Conservation (phyloP, 768 basidiomycete genomes). For the Xerocomellus dryophilus region DNA sequence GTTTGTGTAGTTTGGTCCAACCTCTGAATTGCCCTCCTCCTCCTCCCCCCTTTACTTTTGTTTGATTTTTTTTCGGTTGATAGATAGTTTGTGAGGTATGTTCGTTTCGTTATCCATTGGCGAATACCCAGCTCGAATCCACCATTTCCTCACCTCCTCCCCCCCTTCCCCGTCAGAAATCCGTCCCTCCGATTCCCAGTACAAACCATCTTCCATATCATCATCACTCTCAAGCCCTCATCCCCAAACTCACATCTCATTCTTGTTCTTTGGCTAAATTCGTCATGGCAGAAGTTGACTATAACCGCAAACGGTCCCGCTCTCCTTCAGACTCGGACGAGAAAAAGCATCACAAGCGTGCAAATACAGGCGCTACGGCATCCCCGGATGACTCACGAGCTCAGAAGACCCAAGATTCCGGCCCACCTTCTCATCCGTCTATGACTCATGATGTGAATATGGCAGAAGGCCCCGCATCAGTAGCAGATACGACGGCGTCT, state of each 20-base stretch:
- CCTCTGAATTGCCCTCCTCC: slow-evolving; percentile 6
- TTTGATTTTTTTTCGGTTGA: background rate
- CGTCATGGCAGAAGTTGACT: slow-evolving; percentile 85
- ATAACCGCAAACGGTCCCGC: slow-evolving; percentile 82
- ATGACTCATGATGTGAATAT: slow-evolving; percentile 60
- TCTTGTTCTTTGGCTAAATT: slow-evolving; percentile 49
- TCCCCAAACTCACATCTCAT: slow-evolving; percentile 38
- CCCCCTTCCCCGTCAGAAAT: slow-evolving; percentile 51
- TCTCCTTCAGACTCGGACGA: slow-evolving; percentile 80
- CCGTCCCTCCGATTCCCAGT: slow-evolving; percentile 37
- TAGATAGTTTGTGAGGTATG: slow-evolving; percentile 32
- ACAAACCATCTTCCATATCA: slow-evolving; percentile 37
- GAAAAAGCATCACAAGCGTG: slow-evolving; percentile 77
- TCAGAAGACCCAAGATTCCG: slow-evolving; percentile 45
- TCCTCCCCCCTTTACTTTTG: background rate
- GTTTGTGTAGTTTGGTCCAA: slow-evolving; percentile 11
- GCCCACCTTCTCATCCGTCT: slow-evolving; percentile 38
- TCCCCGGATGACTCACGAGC: slow-evolving; percentile 60
- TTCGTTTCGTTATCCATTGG: slow-evolving; percentile 27
- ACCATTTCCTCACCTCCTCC: slow-evolving; percentile 54
- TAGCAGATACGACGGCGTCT: slow-evolving; percentile 49
- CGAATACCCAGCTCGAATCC: slow-evolving; percentile 55
- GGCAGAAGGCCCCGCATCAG: slow-evolving; percentile 43
- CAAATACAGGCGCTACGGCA: slow-evolving; percentile 71
- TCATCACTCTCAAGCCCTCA: slow-evolving; percentile 46